phyloP scores from a whole-genome alignment of 352 stramenopile genomes.

The Phytopythium helicoides region DNA sequence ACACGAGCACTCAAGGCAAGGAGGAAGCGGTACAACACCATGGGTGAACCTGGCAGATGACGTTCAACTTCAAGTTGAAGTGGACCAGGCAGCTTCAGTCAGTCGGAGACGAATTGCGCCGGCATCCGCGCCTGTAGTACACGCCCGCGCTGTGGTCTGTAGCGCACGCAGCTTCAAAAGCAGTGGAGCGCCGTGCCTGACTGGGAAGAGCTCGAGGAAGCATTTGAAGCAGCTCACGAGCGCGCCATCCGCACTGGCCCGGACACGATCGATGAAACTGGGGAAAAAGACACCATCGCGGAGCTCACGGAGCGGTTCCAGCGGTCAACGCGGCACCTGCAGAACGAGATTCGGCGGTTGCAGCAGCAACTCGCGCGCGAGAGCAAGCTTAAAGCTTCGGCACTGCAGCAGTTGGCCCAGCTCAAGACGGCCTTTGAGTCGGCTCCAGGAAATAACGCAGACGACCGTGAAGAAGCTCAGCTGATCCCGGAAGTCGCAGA shows the following conservation, averaged over 20 bases:
- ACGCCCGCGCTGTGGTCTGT: no score
- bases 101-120: not conserved
- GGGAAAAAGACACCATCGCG: conserved; percentile 10
- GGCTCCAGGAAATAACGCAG: conserved; percentile 1
- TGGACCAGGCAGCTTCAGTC: no score
- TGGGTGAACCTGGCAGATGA: no score
- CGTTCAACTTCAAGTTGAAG: no score
- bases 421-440: conserved; percentile 1
- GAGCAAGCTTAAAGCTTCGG: conserved; percentile 32
- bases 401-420: not conserved
- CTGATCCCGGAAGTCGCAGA: no score
- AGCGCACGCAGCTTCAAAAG: no score
- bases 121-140: not conserved
- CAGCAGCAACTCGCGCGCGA: conserved; percentile 60
- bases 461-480: not conserved
- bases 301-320: conserved; percentile 23
- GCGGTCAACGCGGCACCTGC: conserved; percentile 49
- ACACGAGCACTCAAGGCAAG: no score
- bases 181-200: not conserved
- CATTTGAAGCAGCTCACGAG: conserved; percentile 29
- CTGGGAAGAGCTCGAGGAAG: conserved; percentile 38
- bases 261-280: conserved; percentile 3
- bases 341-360: conserved; percentile 67
- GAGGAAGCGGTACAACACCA: no score
- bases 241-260: conserved; percentile 21